Evolutionary conservation across 2,329 filamentous ascomycete genomes (phyloP), one percentile per base, ranked within the genome.

Genomic region (Trichophyton equinum): DNA sequence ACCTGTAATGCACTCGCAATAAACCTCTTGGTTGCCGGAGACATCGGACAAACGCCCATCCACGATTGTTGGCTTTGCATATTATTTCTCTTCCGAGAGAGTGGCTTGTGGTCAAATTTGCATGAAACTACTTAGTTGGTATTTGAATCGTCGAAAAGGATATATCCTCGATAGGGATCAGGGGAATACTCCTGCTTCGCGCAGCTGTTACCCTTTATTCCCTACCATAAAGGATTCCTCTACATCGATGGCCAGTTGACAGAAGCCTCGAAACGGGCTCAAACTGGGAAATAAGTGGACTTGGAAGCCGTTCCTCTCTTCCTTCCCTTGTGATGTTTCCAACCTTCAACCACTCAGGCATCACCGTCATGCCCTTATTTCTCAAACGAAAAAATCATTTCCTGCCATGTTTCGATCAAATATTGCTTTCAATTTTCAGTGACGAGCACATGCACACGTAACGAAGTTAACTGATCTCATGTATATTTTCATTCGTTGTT

Each of bases 401-500:
- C 22, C 11, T 27, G 46, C 20, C 46, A 51, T 51, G 46, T 51
- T 51, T 30, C 46, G 20, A 51, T 27, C 20, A 22, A 51, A 51
- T 15, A 27, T 51, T 51, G 46, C 46, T 27, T 51, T 51, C 25
- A n/a, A 5, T 51, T 51, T 27, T 27, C 22, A 6, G 15, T 51
- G 46, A 55, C 9, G 15, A 33, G 30, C 27, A 13, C n/a, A 18
- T 18, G 15, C 15, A 33, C 27, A 38, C 27, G 9, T 33, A 55
- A 55, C 15, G 51, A 55, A 55, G 51, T 55, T 15, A 55, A 55
- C 51, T 55, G 51, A 36, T 55, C 30, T 33, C n/a, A 55, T 55
- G 51, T 55, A 55, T 55, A 55, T 55, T 51, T 20, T 36, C 51
- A 13, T 55, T 55, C 51, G 51, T 55, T 55, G 51, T 55, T 55